phyloP scores from a whole-genome alignment of 768 basidiomycete genomes.

The Russula lepida region DNA sequence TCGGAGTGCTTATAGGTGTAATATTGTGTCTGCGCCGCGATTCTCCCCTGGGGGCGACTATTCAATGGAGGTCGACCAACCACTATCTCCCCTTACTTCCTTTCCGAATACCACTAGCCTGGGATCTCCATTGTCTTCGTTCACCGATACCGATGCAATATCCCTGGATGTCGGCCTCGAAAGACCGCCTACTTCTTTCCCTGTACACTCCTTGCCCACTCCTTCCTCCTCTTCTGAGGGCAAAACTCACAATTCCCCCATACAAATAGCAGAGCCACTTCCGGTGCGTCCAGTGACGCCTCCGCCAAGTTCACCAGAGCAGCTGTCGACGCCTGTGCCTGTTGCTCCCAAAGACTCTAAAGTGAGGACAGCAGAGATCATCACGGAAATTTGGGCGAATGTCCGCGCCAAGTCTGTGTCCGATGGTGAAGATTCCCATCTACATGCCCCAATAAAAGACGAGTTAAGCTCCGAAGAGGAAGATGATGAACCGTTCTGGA shows the following conservation, averaged over 20 bases:
- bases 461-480: slow-evolving; percentile 24
- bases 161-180: background rate
- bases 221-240: slow-evolving; percentile 7
- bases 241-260: background rate
- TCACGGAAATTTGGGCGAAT: slow-evolving; percentile 57
- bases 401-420: slow-evolving; percentile 38
- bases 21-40: background rate
- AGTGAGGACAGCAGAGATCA: slow-evolving; percentile 46
- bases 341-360: slow-evolving; percentile 29
- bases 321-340: slow-evolving; percentile 25
- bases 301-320: slow-evolving; percentile 20
- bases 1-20: slow-evolving; percentile 4
- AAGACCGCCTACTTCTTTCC: background rate
- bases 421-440: slow-evolving; percentile 33
- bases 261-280: background rate
- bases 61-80: slow-evolving; percentile 9
- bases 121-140: slow-evolving; percentile 9
- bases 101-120: background rate
- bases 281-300: slow-evolving; percentile 25
- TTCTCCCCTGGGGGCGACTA: slow-evolving; percentile 1
- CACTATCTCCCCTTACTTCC: slow-evolving; percentile 13
- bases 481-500: slow-evolving; percentile 16
- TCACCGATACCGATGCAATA: slow-evolving; percentile 3
- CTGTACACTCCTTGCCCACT: background rate
- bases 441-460: slow-evolving; percentile 22